A percentile compares a stretch with the other conserved stretches of the same genome.
Conservation (phyloP, 2,329 filamentous ascomycete genomes). For the Pestalotiopsis sp. region DNA sequence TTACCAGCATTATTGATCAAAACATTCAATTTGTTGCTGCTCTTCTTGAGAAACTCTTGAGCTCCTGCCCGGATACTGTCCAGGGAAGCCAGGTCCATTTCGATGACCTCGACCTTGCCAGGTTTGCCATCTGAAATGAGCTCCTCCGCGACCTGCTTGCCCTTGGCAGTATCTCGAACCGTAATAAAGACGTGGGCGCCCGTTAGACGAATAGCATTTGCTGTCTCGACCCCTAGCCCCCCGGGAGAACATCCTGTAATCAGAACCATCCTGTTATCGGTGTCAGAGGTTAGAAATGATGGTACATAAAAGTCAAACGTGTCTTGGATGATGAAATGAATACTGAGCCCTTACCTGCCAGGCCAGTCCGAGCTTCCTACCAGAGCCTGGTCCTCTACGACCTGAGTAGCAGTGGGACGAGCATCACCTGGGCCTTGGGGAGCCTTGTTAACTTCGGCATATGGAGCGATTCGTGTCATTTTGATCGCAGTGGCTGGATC, state of each 20-base stretch:
- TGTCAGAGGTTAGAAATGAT: background rate
- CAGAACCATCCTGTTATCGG: slow-evolving; percentile 14
- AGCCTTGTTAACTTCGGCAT: slow-evolving; percentile 17
- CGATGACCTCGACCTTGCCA: slow-evolving; percentile 19
- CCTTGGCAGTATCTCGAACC: slow-evolving; percentile 19
- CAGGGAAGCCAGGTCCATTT: slow-evolving; percentile 20
- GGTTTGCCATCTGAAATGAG: slow-evolving; percentile 17
- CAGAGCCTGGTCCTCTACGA: slow-evolving; percentile 22
- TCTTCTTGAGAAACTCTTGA: slow-evolving; percentile 16
- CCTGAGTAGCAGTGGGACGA: slow-evolving; percentile 21
- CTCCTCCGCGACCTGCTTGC: slow-evolving; percentile 17
- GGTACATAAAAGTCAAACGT: background rate
- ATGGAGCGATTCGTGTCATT: slow-evolving; percentile 21
- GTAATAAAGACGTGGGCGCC: slow-evolving; percentile 22
- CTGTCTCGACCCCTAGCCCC: slow-evolving; percentile 18
- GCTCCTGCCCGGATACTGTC: slow-evolving; percentile 17
- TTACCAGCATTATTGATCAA: slow-evolving; percentile 22
- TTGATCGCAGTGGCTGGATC: background rate
- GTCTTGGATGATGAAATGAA: background rate
- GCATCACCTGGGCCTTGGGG: slow-evolving; percentile 20
- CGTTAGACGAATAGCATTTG: slow-evolving; percentile 15
- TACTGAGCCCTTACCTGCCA: slow-evolving; percentile 5
- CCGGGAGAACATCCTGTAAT: slow-evolving; percentile 19
- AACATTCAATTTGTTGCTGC: slow-evolving; percentile 18
- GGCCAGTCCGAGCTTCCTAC: slow-evolving; percentile 15